Conservation (phyloP, 2,329 filamentous ascomycete species). For the Diplodia mutila region DNA sequence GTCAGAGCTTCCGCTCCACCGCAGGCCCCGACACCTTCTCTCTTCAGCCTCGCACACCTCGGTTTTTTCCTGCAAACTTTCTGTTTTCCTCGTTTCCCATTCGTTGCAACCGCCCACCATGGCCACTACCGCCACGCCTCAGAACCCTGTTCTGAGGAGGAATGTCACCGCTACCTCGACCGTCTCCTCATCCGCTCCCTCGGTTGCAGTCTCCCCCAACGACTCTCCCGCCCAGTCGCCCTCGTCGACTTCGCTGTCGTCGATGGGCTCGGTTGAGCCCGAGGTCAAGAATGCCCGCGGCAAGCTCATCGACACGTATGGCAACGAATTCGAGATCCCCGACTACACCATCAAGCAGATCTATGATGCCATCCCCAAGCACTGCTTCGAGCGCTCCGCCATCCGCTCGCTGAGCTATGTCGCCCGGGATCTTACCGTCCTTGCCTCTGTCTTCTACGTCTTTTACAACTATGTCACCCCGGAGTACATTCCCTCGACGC, state of each 20-base stretch:
- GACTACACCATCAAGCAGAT: slow-evolving; percentile 98
- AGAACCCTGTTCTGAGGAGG: slow-evolving; percentile 49
- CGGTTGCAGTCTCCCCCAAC: slow-evolving; percentile 58
- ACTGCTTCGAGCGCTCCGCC: slow-evolving; percentile 91
- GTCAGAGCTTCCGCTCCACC: slow-evolving; percentile 11
- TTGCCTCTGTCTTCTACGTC: slow-evolving; percentile 79
- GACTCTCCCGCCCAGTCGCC: slow-evolving; percentile 66
- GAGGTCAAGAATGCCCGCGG: slow-evolving; percentile 59
- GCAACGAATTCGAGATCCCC: slow-evolving; percentile 90
- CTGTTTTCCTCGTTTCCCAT: neutral
- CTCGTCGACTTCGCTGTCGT: slow-evolving; percentile 91
- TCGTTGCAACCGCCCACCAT: slow-evolving; percentile 29
- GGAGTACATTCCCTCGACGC: slow-evolving; percentile 73
- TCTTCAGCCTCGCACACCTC: no score
- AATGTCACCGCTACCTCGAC: slow-evolving; percentile 56
- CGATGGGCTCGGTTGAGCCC: slow-evolving; percentile 69
- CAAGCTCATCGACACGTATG: slow-evolving; percentile 85
- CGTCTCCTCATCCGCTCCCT: slow-evolving; percentile 58
- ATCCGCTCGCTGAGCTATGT: slow-evolving; percentile 79
- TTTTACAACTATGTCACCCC: slow-evolving; percentile 91
- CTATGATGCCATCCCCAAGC: slow-evolving; percentile 93
- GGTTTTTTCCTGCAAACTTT: neutral
- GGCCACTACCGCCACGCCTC: slow-evolving; percentile 58
- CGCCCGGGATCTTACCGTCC: slow-evolving; percentile 72
- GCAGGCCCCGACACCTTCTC: neutral